Base-by-base conservation (phyloP, 2,329 filamentous ascomycete species). In the Aspergillus uvarum region DNA sequence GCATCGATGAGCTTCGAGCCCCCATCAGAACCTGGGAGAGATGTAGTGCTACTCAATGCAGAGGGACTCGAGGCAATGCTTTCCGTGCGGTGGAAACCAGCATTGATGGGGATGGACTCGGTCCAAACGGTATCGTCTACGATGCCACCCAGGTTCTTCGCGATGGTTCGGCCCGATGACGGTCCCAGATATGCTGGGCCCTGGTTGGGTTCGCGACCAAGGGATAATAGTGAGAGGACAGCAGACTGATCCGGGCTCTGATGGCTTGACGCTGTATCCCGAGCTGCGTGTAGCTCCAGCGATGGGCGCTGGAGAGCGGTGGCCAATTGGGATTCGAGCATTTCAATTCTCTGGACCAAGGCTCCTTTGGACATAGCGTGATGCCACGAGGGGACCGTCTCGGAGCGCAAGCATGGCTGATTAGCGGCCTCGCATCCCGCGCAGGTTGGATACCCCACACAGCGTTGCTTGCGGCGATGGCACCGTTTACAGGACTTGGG, bases 341-440 rank as follows among this genome's bases (percentile, higher is more conserved):
- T 31, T 42, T 68, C 66, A 10, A 69, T 69, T 16, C 64, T 58
- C 35, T 63, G 64, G 4, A 54, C 67, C n/a, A 68, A 32, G 2
- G 66, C 64, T 1, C 63, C 65, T 47, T 69, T 68, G 10, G 66
- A 68, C 67, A 69, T 69, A 16, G 60, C 65, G 59, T 69, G 67
- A 22, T 69, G 67, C 67, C 67, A 69, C 19, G 63, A 67, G 2
- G 65, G 62, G 1, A 64, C 54, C 5, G 50, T 62, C 16, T 68
- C 65, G 8, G 63, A 60, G 5, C 67, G 66, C 3, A 63, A 49
- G 24, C 67, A 68, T 0, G 63, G 54, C 38, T 65, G 62, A 16
- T 62, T 60, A 21, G 67, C 65, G n/a, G 61, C 42, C 22, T 64
- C 59, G 47, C 67, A 69, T 42, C 67, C 67, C 1, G 62, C 56